Evolutionary conservation across 2,329 filamentous ascomycete genomes (phyloP).

Genomic region (Xylaria sp.): DNA sequence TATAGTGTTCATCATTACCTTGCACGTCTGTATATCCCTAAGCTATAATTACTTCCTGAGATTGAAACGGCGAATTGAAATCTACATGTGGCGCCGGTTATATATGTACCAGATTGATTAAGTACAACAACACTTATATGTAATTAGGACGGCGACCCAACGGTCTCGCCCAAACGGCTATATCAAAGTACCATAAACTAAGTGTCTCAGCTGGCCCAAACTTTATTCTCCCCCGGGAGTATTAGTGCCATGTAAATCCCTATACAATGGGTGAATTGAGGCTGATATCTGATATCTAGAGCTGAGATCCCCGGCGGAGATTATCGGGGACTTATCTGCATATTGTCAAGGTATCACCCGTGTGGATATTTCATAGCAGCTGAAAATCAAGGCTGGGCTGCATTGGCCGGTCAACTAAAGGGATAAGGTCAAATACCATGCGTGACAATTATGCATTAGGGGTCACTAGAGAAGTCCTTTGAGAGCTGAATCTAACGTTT

Average conservation of each 20-base stretch:
- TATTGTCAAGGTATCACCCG: neutral
- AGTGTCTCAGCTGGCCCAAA: neutral
- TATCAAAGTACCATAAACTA: neutral
- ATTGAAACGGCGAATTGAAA: neutral
- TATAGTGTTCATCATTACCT: neutral
- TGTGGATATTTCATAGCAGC: neutral
- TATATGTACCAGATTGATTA: neutral
- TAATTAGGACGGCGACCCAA: neutral
- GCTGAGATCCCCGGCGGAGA: neutral
- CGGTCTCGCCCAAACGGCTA: neutral
- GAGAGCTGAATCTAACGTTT: neutral
- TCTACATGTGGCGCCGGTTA: neutral
- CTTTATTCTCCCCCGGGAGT: neutral
- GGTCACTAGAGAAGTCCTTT: neutral
- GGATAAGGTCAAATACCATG: neutral
- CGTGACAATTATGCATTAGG: neutral
- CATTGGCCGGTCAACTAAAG: neutral
- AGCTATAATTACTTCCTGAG: neutral
- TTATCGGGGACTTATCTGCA: neutral
- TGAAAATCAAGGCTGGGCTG: constrained; percentile 15
- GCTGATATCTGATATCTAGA: neutral
- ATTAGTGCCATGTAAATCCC: neutral
- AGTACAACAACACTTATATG: neutral
- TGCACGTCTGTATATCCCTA: neutral
- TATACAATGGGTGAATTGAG: neutral